Base-by-base conservation (phyloP, 2,329 filamentous ascomycete species). In the Alternaria sp. region DNA sequence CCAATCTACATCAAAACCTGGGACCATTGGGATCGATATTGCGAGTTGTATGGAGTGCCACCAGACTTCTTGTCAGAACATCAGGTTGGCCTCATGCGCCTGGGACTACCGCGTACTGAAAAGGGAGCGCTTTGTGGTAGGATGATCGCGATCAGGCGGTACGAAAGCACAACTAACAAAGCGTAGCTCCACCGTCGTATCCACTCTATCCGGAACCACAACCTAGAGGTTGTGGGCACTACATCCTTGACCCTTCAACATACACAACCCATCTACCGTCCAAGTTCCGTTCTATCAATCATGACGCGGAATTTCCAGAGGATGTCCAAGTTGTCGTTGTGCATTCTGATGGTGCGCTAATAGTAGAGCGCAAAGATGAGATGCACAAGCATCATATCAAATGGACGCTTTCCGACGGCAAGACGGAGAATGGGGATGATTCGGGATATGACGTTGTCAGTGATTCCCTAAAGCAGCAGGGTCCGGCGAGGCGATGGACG, bases 151-250 rank as follows among this genome's bases (percentile, higher is more conserved):
- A 41, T 41, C 22, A 20, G n/a, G 18, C 7, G 4, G 39, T 22
- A 12, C 18, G 18, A 22, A 12, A 41, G 11, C 18, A 41, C 6
- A 14, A 41, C 11, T 22, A 1, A 41, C 39, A 22, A 2, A 34
- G 34, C 0, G 28, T 20, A 74, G 70, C 57, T 26, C 65, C 68
- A 2, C 66, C 67, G 3, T 39, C 18, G 5, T 65, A 54, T 32
- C 71, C 70, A 2, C 61, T 69, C 6, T 75, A 75, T 57, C 73
- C 73, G 0, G 72, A 75, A 44, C 73, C 74, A 6, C 63, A 61
- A 14, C 57, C 57, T 14, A 32, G 24, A 26, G 46, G 41, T 11
- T 28, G 49, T 2, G 64, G 65, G 9, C 36, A 53, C n/a, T 74
- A 69, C 41, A 22, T 69, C 11, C 67, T 76, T 4, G 34, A 59